Base-by-base conservation (phyloP, 2,329 filamentous ascomycete genomes). In the Aspergillus vadensis region DNA sequence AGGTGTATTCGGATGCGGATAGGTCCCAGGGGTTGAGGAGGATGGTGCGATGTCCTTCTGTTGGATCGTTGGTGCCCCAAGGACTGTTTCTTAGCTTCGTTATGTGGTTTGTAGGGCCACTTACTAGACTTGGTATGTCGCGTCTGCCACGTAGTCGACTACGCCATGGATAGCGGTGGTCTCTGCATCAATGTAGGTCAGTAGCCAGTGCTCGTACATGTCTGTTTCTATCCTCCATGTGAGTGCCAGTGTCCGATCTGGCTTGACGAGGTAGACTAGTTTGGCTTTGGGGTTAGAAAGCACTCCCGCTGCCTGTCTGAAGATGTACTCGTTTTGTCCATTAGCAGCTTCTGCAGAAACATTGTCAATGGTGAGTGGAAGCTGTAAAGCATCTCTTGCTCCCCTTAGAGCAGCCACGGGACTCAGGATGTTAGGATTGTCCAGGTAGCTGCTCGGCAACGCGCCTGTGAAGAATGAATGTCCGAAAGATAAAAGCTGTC, bases 51-150 rank as follows among this genome's bases (percentile, higher is more conserved):
- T 32, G 14, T 19, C 63, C 63, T 14, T 65, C 62, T 2, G 47
- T 58, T 4, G 63, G 63, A 27, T 65, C 62, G 15, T 62, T 65
- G 1, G 57, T 8, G 2, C 63, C 62, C 62, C 63, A 65, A 17
- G 55, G 41, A 43, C 62, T 65, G 38, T 15, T 9, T 55, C 14
- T 44, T 19, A 44, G 15, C 38, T 39, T 21, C 9, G 39, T 44
- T 38, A 9, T 4, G 7, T 9, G 5, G 3, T 17, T 5, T 17
- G 3, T n/a, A 19, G 10, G 5, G 9, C 12, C 21, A 63, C 63
- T 58, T 21, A 65, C 63, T 59, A 65, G 10, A 64, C 63, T 52
- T 64, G 51, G 10, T 64, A 65, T 15, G 58, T 55, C 6, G 63
- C 63, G 4, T 58, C 55, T 2, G 62, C 54, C 2, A 64, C 62